These are phyloP conservation scores for Leccinum subspadiceum DNA, from an alignment of 1,284 basidiomycete species.

Conservation along the genomic window DNA sequence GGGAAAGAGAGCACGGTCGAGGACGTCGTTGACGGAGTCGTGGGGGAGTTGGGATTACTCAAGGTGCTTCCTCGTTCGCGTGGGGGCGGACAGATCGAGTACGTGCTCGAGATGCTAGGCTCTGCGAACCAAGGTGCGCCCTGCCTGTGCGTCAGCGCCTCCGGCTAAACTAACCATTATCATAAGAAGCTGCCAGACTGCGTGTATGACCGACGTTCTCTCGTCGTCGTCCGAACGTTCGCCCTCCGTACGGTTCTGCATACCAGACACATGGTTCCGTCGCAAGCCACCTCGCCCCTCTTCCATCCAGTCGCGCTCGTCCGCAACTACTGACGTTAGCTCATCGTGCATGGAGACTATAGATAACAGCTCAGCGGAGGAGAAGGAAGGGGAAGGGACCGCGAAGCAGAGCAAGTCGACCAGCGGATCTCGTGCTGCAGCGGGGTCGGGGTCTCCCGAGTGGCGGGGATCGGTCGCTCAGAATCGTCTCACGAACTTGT, in stretches of 20 bases:
- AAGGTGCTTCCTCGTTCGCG: constrained; percentile 60
- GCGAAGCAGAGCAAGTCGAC: constrained; percentile 48
- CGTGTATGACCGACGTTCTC: constrained; percentile 36
- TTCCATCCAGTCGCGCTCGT: constrained; percentile 46
- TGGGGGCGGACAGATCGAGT: constrained; percentile 56
- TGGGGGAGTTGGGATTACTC: constrained; percentile 69
- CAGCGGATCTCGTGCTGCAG: constrained; percentile 3
- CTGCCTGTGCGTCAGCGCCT: neutral
- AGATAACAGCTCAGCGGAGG: constrained; percentile 48
- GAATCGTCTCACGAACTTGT: constrained; percentile 61
- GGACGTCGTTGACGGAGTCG: constrained; percentile 52
- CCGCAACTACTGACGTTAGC: constrained; percentile 38
- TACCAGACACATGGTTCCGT: constrained; percentile 79
- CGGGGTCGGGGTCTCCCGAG: constrained; percentile 34
- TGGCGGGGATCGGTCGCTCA: constrained; percentile 52
- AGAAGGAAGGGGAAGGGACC: constrained; percentile 55
- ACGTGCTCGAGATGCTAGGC: constrained; percentile 50
- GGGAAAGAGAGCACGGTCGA: constrained; percentile 51
- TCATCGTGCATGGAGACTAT: constrained; percentile 32
- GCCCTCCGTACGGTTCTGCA: constrained; percentile 56
- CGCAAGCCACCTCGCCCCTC: constrained; percentile 54
- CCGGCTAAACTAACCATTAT: neutral
- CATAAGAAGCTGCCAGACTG: constrained; percentile 16
- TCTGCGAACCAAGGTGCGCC: constrained; percentile 19
- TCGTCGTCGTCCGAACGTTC: constrained; percentile 15